These are phyloP conservation scores for Chrysoporthe deuterocubensis DNA, from an alignment of 2,329 filamentous ascomycete species.

Conservation along the genomic window DNA sequence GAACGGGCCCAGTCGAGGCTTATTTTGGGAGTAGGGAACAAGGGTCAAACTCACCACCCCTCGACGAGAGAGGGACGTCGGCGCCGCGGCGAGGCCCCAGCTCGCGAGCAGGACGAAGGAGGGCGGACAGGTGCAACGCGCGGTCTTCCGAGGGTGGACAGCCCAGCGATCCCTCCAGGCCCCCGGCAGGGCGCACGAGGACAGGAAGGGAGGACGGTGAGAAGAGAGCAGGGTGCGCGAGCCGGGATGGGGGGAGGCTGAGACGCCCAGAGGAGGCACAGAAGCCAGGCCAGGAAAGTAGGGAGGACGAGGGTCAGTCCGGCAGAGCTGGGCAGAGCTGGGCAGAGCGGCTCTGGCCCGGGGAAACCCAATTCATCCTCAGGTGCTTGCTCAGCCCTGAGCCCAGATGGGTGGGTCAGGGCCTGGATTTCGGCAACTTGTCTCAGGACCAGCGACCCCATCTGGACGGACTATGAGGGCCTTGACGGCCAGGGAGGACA, in stretches of 20 bases:
- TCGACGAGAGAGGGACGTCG: constrained; percentile 33
- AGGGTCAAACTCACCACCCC: constrained; percentile 35
- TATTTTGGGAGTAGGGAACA: constrained; percentile 39
- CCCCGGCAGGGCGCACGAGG: background rate
- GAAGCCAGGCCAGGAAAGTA: constrained; percentile 3
- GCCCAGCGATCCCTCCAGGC: constrained; percentile 3
- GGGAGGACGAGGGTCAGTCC: background rate
- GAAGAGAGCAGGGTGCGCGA: constrained; percentile 18
- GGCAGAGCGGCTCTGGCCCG: constrained; percentile 12
- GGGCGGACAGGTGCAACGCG: constrained; percentile 19
- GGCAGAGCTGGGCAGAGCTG: background rate
- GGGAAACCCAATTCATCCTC: constrained; percentile 24
- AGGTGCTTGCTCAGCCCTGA: constrained; percentile 28
- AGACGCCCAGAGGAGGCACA: constrained; percentile 11
- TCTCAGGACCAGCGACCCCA: constrained; percentile 27
- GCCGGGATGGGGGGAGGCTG: constrained; percentile 3
- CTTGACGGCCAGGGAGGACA: constrained; percentile 19
- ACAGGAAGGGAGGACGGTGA: constrained; percentile 16
- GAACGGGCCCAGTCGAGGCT: constrained; percentile 35
- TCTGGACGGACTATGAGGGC: constrained; percentile 24
- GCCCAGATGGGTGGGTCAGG: constrained; percentile 22
- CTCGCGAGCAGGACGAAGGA: constrained; percentile 23
- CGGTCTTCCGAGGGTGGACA: background rate
- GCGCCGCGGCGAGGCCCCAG: constrained; percentile 27
- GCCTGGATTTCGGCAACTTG: constrained; percentile 24